Conservation (phyloP, 164 flowering plant species). For the Chloranthus sessilifolius region DNA sequence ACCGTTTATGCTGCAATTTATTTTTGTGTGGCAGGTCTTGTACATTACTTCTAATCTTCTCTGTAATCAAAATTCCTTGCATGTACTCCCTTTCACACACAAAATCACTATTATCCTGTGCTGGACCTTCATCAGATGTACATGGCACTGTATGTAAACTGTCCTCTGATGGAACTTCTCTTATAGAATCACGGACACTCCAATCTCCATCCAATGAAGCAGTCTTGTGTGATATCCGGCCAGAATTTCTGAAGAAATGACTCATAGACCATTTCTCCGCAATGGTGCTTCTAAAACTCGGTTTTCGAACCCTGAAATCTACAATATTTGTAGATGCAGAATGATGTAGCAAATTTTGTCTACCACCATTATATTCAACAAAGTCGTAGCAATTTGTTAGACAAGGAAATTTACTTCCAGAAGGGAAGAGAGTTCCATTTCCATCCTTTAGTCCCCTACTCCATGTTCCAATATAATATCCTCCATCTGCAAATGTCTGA, state of each 20-base stretch:
- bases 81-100: constrained; percentile 84
- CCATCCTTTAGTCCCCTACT: constrained; percentile 84
- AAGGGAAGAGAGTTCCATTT: constrained; percentile 71
- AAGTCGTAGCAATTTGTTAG: constrained; percentile 33
- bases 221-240: constrained; percentile 39
- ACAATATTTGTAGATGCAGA: constrained; percentile 29
- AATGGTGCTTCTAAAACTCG: constrained; percentile 37
- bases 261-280: constrained; percentile 38
- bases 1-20: constrained; percentile 30
- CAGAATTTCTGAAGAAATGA: constrained; percentile 33
- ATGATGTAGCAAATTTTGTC: constrained; percentile 20
- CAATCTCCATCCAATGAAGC: constrained; percentile 27
- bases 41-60: constrained; percentile 30
- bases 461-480: constrained; percentile 86
- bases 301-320: constrained; percentile 22
- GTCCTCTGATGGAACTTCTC: constrained; percentile 29
- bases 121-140: constrained; percentile 28
- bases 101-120: constrained; percentile 20
- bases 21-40: constrained; percentile 23
- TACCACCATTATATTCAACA: constrained; percentile 19
- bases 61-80: constrained; percentile 84
- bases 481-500: constrained; percentile 68
- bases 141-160: constrained; percentile 21
- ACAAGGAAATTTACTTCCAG: constrained; percentile 55
- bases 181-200: constrained; percentile 22